Conservation (phyloP, 1,284 basidiomycete species). For the Crocinoboletus sp. region DNA sequence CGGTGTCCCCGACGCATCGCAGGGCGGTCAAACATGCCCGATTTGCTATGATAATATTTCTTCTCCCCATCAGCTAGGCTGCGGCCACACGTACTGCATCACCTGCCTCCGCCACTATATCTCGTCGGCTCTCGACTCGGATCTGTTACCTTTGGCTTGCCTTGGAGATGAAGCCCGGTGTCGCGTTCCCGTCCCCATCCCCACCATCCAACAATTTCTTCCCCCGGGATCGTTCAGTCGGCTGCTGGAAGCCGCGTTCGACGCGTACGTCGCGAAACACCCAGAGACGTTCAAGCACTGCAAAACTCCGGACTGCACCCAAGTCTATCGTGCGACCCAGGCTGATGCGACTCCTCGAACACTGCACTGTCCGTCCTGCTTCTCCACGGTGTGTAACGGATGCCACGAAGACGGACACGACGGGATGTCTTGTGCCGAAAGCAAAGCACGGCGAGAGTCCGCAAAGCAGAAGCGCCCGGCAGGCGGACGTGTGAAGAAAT, state of each 20-base stretch:
- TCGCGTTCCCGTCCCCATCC: slow-evolving; percentile 44
- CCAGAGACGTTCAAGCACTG: slow-evolving; percentile 48
- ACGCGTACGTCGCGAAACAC: slow-evolving; percentile 41
- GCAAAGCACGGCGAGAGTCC: slow-evolving; percentile 30
- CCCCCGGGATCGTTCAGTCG: slow-evolving; percentile 39
- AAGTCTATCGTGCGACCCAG: slow-evolving; percentile 42
- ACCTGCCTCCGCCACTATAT: slow-evolving; percentile 50
- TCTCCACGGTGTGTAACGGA: slow-evolving; percentile 43
- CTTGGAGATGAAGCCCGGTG: slow-evolving; percentile 48
- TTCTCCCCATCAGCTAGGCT: slow-evolving; percentile 42
- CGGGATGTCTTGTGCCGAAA: slow-evolving; percentile 47
- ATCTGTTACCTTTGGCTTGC: slow-evolving; percentile 48
- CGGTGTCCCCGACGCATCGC: slow-evolving; percentile 6
- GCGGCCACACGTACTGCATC: slow-evolving; percentile 51
- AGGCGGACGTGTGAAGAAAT: slow-evolving; percentile 31
- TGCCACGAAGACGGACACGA: slow-evolving; percentile 51
- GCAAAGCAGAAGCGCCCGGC: slow-evolving; percentile 44
- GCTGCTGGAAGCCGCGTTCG: slow-evolving; percentile 44
- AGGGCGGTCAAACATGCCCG: slow-evolving; percentile 38
- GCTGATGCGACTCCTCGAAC: slow-evolving; percentile 25
- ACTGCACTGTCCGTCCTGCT: slow-evolving; percentile 47
- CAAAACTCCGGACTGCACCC: slow-evolving; percentile 52
- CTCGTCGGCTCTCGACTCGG: slow-evolving; percentile 40
- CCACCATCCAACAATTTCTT: slow-evolving; percentile 45
- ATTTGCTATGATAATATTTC: slow-evolving; percentile 46